Conservation (phyloP, 148 eudicot genomes). For the Cornus florida region DNA sequence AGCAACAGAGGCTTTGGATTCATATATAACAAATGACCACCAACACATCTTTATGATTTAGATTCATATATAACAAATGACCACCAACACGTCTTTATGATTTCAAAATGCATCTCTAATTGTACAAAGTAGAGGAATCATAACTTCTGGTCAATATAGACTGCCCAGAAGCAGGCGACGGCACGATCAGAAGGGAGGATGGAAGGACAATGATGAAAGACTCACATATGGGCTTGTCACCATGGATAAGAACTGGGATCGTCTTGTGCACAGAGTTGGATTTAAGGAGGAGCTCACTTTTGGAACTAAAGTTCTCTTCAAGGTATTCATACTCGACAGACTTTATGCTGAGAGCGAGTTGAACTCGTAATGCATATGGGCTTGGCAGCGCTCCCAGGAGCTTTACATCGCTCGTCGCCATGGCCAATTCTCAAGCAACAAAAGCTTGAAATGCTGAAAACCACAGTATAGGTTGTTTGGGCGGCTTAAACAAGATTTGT, state of each 20-base stretch:
- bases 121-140: neutral
- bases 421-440: neutral
- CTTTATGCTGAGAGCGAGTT: constrained; percentile 28
- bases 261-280: constrained; percentile 57
- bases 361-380: constrained; percentile 14
- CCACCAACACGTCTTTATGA: too few species aligned
- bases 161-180: constrained; percentile 45
- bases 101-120: too few species aligned
- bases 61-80: too few species aligned
- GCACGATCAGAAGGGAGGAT: constrained; percentile 49
- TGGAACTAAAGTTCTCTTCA: constrained; percentile 23
- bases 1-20: too few species aligned
- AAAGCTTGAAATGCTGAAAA: neutral
- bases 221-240: constrained; percentile 45
- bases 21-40: too few species aligned
- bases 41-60: too few species aligned
- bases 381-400: constrained; percentile 18
- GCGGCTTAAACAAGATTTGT: too few species aligned
- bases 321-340: constrained; percentile 32
- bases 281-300: constrained; percentile 51
- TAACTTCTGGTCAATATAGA: constrained; percentile 45
- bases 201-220: constrained; percentile 44
- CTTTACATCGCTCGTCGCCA: constrained; percentile 17
- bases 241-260: constrained; percentile 53
- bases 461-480: too few species aligned